Evolutionary conservation across 805 yeast species (phyloP), one percentile per base, ranked within the genome.

Genomic region (Myxozyma mucilagina): DNA sequence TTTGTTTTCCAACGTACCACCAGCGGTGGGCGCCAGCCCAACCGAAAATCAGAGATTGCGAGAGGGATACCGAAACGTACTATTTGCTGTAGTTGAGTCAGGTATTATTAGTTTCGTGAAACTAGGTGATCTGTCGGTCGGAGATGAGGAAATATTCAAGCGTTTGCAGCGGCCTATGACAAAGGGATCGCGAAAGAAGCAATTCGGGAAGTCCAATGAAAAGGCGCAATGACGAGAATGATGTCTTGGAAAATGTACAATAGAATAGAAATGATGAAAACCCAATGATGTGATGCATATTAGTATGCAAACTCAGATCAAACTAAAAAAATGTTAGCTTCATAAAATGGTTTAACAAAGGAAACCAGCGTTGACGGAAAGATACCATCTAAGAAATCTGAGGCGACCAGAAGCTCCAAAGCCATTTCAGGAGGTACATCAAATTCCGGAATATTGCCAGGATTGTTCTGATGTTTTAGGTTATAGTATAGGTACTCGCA

Each of bases 381-480:
- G 56, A 34, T 47, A 65, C 68, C 86, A 68, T 89, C 93, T 68
- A 90, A 75, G 72, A 84, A 93, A 72, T 94, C 99, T 1, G 98
- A 97, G 31, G 96, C 97, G 41, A 94, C 93, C 48, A 94, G 75
- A 67, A 93, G 76, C 71, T 94, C 98, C 63, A 93, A 77, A 0
- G 98, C 97, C 84, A 93, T 82, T 67, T 90, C 97, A 0, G 97
- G 92, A 0, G 98, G 97, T 1, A 94, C 84, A 41, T 88, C 87
- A 74, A 94, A 94, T 57, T 89, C 94, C 0, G 97, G 96, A 6
- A 88, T 83, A 53, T 83, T 86, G 14, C 64, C 61, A 5, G 68
- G 68, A 42, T 66, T 59, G 43, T 57, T 57, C 64, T 80, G 83
- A 71, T 89, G 89, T 68, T 88, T 86, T 61, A 80, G 72, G 68